Base-by-base conservation (phyloP, 1,139 yeast genomes). In the Wickerhamomyces sp. region DNA sequence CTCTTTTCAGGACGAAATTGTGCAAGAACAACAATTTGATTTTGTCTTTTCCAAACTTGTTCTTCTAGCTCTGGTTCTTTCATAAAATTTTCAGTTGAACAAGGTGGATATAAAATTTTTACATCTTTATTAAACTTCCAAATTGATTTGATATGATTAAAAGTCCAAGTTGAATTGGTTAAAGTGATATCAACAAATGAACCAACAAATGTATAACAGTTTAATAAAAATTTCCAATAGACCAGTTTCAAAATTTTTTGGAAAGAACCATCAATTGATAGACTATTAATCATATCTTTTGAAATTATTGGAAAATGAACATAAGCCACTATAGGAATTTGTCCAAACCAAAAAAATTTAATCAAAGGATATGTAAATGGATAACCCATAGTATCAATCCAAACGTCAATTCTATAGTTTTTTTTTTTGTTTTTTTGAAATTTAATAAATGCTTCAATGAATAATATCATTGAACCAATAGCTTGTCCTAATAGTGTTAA, bases 1-100 rank as follows among this genome's bases (percentile, higher is more conserved):
- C 98, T 77, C 59, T 93, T 93, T 57, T 93, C 99, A 1, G 96
- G 93, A 40, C 99, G 75, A 61, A 86, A 93, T 59, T 93, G 99
- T 0, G 97, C 97, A 34, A 93, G 63, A 40, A 82, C 87, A 8
- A 91, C 69, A 40, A 88, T 66, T 23, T 69, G 68, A 36, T 81
- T 75, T 35, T 68, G 61, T 42, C 94, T 68, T 16, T 39, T 18
- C 51, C 52, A 34, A 21, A 28, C 23, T 5, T 26, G 27, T 2
- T 13, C 12, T 9, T 22, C 16, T 8, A 42, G 35, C 18, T 40
- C 30, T 6, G 30, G 37, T 16, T 46, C 36, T 10, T 44, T 36
- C 10, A 45, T 36, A 14, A 72, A 58, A 33, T 65, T 66, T 46
- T 78, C 85, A 6, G 85, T 78, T 5, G 88, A 84, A 52, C 94